Percentiles rank a stretch among this genome's conserved stretches.
phyloP scores from a whole-genome alignment of 202 grass and related monocot genomes.

The Panicum hallii region DNA sequence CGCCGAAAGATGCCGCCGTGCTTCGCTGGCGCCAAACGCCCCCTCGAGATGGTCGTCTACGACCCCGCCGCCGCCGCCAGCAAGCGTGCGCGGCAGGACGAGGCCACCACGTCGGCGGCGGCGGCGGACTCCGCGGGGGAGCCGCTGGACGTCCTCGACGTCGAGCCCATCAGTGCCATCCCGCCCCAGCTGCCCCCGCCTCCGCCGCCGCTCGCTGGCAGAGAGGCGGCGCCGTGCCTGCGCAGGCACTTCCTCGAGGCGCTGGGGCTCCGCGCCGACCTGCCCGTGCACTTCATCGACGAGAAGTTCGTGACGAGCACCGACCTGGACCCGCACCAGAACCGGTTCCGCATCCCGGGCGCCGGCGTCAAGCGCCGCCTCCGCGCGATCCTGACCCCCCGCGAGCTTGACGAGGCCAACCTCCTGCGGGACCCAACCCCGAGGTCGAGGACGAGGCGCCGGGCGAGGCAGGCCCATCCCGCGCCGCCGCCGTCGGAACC shows the following conservation, averaged over 20 bases:
- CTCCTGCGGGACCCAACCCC: not conserved
- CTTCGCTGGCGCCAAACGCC: conserved; percentile 60
- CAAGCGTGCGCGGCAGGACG: too few species aligned
- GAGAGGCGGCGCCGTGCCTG: conserved; percentile 34
- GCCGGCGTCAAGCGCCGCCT: not conserved
- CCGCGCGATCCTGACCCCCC: conserved; percentile 4
- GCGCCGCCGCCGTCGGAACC: not conserved
- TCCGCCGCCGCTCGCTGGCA: not conserved
- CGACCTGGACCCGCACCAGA: conserved; percentile 43
- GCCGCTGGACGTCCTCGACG: not conserved
- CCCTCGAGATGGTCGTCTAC: conserved; percentile 54
- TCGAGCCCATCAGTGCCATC: too few species aligned
- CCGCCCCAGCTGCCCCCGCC: not conserved
- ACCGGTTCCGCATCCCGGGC: conserved; percentile 43
- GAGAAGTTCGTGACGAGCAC: conserved; percentile 8
- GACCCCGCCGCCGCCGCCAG: not conserved
- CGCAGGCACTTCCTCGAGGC: not conserved
- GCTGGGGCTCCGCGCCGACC: conserved; percentile 15
- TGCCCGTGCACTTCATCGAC: conserved; percentile 40
- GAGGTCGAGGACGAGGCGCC: not conserved
- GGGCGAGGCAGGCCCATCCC: too few species aligned
- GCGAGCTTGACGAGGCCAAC: conserved; percentile 31
- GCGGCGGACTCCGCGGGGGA: not conserved
- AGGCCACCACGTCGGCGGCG: not conserved
- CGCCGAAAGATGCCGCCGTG: conserved; percentile 34